Base-by-base conservation (phyloP, 1,139 yeast genomes). In the Meyerozyma elateridarum region DNA sequence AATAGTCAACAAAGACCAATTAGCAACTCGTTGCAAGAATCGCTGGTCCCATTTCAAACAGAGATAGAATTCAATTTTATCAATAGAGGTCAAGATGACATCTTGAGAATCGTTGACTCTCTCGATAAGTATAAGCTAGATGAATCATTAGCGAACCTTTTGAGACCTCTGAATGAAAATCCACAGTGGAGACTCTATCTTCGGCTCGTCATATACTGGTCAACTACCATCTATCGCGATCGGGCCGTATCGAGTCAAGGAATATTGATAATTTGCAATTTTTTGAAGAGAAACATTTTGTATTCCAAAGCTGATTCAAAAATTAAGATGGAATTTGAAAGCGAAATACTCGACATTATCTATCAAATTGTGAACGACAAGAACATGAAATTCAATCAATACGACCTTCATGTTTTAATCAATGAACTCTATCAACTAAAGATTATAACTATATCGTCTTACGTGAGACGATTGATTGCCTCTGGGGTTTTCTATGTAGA, bases 381-480 rank as follows among this genome's bases (percentile, higher is more conserved):
- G 2, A 36, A 45, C 7, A 35, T 49, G 5, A 39, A 46, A 5
- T 31, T 47, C 12, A 46, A 59, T 37, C 51, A 56, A 29, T 46
- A 57, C 30, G 61, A 62, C 32, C 52, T 83, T 17, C 70, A 70
- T 42, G 64, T 71, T 5, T 56, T 83, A 30, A 61, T 81, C 14
- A 70, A 76, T 39, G 83, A 77, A 46, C 52, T 82, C 7, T 66
- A 70, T 31, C 69, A 64, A 24, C 52, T 72, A 30, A 70, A 72
- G 29, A 52, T 79, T 16, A 66, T 80, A 20, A 60, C 75, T 1
- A 71, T 82, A 2, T 78, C 89, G 0, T 72, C 85, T 0, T 88
- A 87, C 46, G 63, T 87, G 36, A 62, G 96, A 46, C 76, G 81
- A 41, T 59, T 87, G 22, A 87, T 88, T 32, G 87, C 96, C 4